Conservation (phyloP, 495 filamentous ascomycete species). For the Hyphodiscus hymeniophilus region DNA sequence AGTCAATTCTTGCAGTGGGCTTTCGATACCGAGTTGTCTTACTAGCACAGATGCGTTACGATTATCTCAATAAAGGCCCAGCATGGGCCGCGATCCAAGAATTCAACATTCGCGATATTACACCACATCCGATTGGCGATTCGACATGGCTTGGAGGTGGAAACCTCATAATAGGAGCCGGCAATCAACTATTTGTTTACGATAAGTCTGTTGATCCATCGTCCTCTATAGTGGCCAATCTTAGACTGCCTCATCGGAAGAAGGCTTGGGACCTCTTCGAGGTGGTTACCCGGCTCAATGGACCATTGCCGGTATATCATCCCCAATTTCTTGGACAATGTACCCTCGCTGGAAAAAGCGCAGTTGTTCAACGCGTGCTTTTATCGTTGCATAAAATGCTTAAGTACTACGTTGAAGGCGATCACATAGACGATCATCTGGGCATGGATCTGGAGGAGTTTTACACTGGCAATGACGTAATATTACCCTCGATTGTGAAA, state of each 20-base stretch:
- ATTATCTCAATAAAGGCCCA: constrained; percentile 83
- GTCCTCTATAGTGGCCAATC: constrained; percentile 52
- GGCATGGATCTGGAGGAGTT: constrained; percentile 67
- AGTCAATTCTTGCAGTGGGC: constrained; percentile 86
- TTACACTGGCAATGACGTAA: constrained; percentile 32
- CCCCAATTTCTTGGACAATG: constrained; percentile 88
- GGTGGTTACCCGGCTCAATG: constrained; percentile 73
- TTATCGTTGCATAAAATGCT: constrained; percentile 68
- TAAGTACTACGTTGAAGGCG: constrained; percentile 77
- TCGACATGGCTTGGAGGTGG: constrained; percentile 84
- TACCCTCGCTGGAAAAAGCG: constrained; percentile 71
- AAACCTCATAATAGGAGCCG: constrained; percentile 76
- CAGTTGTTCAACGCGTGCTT: constrained; percentile 66
- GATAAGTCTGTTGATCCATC: constrained; percentile 62
- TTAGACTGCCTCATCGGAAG: constrained; percentile 49
- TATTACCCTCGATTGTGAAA: no score
- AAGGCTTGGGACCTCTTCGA: constrained; percentile 61
- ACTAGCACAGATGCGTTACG: constrained; percentile 86
- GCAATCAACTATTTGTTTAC: constrained; percentile 88
- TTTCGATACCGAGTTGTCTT: constrained; percentile 79
- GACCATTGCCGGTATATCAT: constrained; percentile 85
- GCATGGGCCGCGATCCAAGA: constrained; percentile 84
- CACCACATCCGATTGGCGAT: constrained; percentile 88
- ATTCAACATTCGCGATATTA: constrained; percentile 71
- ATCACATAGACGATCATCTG: constrained; percentile 72